These are phyloP conservation scores for Corchorus capsularis DNA, from an alignment of 345 rosid species.

Conservation along the genomic window DNA sequence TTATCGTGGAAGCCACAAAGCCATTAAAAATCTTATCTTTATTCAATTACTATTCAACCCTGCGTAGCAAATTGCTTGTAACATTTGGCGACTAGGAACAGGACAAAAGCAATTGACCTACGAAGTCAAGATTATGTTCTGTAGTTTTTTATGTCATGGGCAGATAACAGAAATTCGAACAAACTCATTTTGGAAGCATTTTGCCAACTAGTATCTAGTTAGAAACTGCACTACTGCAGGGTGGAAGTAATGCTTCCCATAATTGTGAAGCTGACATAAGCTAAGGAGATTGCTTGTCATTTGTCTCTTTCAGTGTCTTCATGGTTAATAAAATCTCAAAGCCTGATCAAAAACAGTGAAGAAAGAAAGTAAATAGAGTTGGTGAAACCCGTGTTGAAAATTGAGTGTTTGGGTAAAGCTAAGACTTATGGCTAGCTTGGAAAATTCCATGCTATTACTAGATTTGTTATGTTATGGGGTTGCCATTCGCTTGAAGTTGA, in stretches of 20 bases:
- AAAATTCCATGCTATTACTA: neutral
- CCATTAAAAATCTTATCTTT: neutral
- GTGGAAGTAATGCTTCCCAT: neutral
- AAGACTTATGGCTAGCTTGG: neutral
- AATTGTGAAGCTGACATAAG: neutral
- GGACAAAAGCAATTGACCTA: neutral
- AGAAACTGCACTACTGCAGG: no score
- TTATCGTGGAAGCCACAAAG: neutral
- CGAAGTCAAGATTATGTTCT: neutral
- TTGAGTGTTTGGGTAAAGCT: neutral
- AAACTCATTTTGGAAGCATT: neutral
- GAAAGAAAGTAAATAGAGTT: neutral
- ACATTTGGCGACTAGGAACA: neutral
- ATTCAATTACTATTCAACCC: neutral
- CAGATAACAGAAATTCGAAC: neutral
- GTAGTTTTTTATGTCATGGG: neutral
- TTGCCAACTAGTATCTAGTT: no score
- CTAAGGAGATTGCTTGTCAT: neutral
- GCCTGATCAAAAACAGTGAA: neutral
- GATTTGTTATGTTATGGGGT: neutral
- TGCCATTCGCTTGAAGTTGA: no score
- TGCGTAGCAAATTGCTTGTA: neutral
- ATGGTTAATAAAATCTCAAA: neutral
- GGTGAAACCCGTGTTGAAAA: neutral
- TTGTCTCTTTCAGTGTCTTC: neutral